Conservation (phyloP, 2,329 filamentous ascomycete species). For the Corynespora cassiicola region DNA sequence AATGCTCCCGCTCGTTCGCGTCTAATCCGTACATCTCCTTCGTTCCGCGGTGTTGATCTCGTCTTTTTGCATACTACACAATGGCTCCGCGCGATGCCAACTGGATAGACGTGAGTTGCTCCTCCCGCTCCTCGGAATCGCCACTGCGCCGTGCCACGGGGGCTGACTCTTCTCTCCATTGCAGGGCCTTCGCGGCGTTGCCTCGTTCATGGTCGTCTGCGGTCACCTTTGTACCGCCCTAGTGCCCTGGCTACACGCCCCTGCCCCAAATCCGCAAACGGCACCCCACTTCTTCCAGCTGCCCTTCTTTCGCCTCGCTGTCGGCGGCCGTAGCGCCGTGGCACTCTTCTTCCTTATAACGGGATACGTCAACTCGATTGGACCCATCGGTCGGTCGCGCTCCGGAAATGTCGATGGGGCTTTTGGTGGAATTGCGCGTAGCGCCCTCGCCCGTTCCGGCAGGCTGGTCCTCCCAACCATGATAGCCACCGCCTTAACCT, state of each 20-base stretch:
- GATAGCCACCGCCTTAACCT: slow-evolving; percentile 61
- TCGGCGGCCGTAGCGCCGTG: slow-evolving; percentile 55
- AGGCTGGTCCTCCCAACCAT: slow-evolving; percentile 65
- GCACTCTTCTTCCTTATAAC: slow-evolving; percentile 61
- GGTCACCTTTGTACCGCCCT: slow-evolving; percentile 52
- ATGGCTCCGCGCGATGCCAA: slow-evolving; percentile 47
- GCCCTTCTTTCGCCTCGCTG: slow-evolving; percentile 65
- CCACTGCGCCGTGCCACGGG: slow-evolving; percentile 15
- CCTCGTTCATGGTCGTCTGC: slow-evolving; percentile 51
- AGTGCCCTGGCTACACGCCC: slow-evolving; percentile 48
- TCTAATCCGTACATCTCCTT: too few species aligned
- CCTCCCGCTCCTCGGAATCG: too few species aligned
- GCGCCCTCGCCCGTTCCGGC: slow-evolving; percentile 65
- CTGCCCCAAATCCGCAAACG: slow-evolving; percentile 49
- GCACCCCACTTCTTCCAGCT: slow-evolving; percentile 61
- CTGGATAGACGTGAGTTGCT: slow-evolving; percentile 45
- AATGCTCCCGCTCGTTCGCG: too few species aligned
- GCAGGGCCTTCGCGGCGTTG: slow-evolving; percentile 51
- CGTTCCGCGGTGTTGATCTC: too few species aligned
- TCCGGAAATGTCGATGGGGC: slow-evolving; percentile 62
- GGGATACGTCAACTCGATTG: slow-evolving; percentile 69
- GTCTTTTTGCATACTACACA: slow-evolving; percentile 10
- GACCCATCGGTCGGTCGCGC: slow-evolving; percentile 63
- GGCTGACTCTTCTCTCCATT: slow-evolving; percentile 23
- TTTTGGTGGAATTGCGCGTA: slow-evolving; percentile 61